Evolutionary conservation across 768 basidiomycete species (phyloP), one percentile per base, ranked within the genome.

Genomic region (Candolleomyces aberdarensis): DNA sequence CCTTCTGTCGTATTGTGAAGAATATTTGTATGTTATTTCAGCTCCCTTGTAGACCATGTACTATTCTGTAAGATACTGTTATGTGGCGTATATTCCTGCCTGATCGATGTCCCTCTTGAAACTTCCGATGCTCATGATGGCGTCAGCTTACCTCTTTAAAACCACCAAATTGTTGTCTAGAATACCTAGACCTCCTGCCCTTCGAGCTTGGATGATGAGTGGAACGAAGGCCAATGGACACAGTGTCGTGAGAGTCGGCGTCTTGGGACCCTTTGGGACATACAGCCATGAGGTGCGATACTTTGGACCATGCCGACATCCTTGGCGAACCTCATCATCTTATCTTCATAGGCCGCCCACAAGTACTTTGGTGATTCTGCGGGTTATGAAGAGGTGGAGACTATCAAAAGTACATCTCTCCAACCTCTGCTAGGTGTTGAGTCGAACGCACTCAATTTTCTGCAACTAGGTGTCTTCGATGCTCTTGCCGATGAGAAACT

Each of bases 251-350:
- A 64, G 64, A 65, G 74, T 91, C 20, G 83, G 83, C 54, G 83
- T 85, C 67, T 75, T 91, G 46, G 89, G 89, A 8, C 89, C 89
- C 31, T 73, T 79, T 49, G 89, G 89, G 32, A 91, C 89, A 40
- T 89, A 89, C 69, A 82, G 88, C 29, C 88, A 91, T 63, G 86
- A 76, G 67, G 74, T 77, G 60, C 62, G 72, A 26, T 19, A 19
- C 43, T 39, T 29, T 47, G 5, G 9, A 32, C 29, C 17, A 48
- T 31, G 48, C 26, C 41, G 10, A 29, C 22, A 20, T 7, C 11
- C 56, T 52, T 58, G 40, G 29, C 57, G 44, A 41, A 48, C 53
- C 10, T n/a, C n/a, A 31, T 39, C 48, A 40, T 32, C 17, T 15
- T 56, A 14, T 50, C 26, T 26, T 1, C 26, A 32, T 58, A 81